Evolutionary conservation across 257 asterid genomes (phyloP).

Genomic region (Schizonepeta tenuifolia): DNA sequence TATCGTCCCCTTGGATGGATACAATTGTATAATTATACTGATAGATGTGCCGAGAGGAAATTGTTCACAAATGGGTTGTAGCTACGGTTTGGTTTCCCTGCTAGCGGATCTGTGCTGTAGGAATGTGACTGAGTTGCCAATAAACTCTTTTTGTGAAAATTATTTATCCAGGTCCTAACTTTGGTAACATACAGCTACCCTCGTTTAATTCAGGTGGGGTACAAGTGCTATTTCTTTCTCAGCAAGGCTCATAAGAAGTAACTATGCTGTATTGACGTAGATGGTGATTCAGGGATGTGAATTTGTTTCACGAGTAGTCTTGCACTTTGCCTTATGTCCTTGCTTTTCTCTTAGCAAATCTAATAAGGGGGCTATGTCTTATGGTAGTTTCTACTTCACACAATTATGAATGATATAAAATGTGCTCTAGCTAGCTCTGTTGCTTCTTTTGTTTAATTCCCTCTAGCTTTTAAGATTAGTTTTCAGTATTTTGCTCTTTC

Average conservation of each 20-base stretch:
- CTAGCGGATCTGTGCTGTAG: no score
- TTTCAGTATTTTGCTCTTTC: not conserved
- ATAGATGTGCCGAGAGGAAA: no score
- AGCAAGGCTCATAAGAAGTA: not conserved
- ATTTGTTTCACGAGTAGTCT: not conserved
- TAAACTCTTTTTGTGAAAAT: no score
- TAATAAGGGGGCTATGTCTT: not conserved
- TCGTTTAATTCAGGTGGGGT: not conserved
- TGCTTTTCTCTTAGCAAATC: not conserved
- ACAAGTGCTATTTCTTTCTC: not conserved
- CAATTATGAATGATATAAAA: not conserved
- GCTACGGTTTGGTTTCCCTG: no score
- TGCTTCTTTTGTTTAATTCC: not conserved
- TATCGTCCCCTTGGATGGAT: no score
- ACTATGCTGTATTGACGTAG: not conserved
- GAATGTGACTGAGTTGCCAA: no score
- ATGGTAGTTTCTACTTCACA: conserved; percentile 3
- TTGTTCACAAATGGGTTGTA: no score
- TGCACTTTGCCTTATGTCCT: not conserved
- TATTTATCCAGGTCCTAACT: no score
- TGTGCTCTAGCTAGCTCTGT: not conserved
- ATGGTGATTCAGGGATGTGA: conserved; percentile 6
- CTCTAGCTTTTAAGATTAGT: not conserved
- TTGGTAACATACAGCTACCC: no score
- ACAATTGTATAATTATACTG: no score